Evolutionary conservation across 2,329 filamentous ascomycete genomes (phyloP), one percentile per base, ranked within the genome.

Genomic region (Alternaria novae-zelandiae): DNA sequence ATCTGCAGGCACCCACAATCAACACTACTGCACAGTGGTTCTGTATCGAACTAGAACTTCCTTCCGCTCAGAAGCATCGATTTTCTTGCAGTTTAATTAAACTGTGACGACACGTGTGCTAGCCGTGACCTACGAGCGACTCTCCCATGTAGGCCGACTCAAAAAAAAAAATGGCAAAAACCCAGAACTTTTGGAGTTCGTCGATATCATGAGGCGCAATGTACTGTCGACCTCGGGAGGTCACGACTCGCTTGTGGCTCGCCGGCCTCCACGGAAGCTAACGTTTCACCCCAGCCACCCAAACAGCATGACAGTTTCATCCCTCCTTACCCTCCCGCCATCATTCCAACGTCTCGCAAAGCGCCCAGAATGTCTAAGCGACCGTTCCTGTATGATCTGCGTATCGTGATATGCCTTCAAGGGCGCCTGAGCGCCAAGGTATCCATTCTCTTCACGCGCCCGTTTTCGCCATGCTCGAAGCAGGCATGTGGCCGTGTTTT

Each of bases 361-460:
- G 58, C 36, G 49, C 28, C 17, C 26, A 26, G 46, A 43, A 32
- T 20, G 26, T 36, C 25, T 1, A 59, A 44, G 53, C 53, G 47
- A 45, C 23, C 15, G 15, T 49, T 41, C 23, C 41, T 59, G 67
- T 70, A 63, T 68, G 65, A 68, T 66, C 63, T 64, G 56, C 67
- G 63, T 64, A 66, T 68, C 65, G 58, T 59, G 54, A 61, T 53
- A 23, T 58, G 23, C 46, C 43, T 49, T 23, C 53, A 49, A 49
- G 46, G 21, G 41, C 46, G 50, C 64, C 53, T 46, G 32, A 49
- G 44, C 23, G 17, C 30, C 44, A 36, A 54, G 54, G 47, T 36
- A 26, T 13, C 32, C 50, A 46, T 43, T 56, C 32, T n/a, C 49
- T 51, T 61, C 53, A 61, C 65, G 65, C 56, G 50, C 26, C 54